phyloP scores from a whole-genome alignment of 441 rosid species.

The Bocquillonia castaneifolia region DNA sequence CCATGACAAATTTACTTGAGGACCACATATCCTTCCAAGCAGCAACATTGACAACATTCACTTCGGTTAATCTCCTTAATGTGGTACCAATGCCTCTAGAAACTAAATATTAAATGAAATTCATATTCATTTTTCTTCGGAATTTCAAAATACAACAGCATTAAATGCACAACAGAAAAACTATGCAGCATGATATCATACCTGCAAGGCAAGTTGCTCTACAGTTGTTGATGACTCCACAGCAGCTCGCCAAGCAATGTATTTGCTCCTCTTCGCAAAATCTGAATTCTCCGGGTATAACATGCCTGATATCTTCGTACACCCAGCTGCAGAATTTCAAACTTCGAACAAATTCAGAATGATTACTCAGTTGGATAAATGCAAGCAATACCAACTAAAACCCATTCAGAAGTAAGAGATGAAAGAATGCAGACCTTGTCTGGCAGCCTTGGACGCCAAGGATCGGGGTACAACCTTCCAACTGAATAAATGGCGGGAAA shows the following conservation, averaged over 20 bases:
- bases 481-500: slow-evolving; percentile 69
- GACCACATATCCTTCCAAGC: background rate
- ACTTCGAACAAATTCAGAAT: slow-evolving; percentile 43
- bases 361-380: slow-evolving; percentile 29
- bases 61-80: background rate
- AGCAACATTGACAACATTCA: background rate
- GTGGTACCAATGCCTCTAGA: background rate
- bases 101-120: background rate
- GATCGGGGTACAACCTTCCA: slow-evolving; percentile 78
- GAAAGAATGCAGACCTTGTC: slow-evolving; percentile 63
- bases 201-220: slow-evolving; percentile 91
- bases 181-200: slow-evolving; percentile 20
- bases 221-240: slow-evolving; percentile 75
- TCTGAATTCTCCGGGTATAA: slow-evolving; percentile 87
- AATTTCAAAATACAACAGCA: background rate
- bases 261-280: slow-evolving; percentile 74
- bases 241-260: slow-evolving; percentile 83
- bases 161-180: background rate
- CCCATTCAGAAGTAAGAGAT: slow-evolving; percentile 21
- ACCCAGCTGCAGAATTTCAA: slow-evolving; percentile 70
- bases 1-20: background rate
- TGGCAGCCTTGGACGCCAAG: slow-evolving; percentile 76
- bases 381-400: slow-evolving; percentile 18
- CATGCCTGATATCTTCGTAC: slow-evolving; percentile 65
- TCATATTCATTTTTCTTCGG: background rate